A percentile compares a stretch with the other conserved stretches of the same genome.
phyloP scores from a whole-genome alignment of 2,329 filamentous ascomycete genomes.

The Fusarium agapanthi region DNA sequence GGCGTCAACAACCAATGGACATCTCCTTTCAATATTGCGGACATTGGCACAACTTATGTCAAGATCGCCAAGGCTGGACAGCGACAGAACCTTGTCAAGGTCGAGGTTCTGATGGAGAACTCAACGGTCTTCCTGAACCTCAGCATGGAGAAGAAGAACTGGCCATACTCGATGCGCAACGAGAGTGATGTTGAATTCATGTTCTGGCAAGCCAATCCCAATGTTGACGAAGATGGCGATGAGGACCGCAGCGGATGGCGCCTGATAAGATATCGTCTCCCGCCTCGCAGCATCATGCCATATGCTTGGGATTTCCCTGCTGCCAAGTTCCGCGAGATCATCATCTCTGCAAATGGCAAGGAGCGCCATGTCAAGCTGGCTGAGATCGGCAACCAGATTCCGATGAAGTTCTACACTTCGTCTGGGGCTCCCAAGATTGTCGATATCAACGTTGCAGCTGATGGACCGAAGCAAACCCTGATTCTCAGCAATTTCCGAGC shows the following conservation, averaged over 20 bases:
- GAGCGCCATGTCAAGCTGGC: constrained; percentile 93
- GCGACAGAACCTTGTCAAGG: constrained; percentile 84
- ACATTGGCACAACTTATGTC: constrained; percentile 89
- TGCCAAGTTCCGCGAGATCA: constrained; percentile 93
- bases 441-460: constrained; percentile 94
- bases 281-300: constrained; percentile 96
- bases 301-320: constrained; percentile 99
- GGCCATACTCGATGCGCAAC: constrained; percentile 98
- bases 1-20: constrained; percentile 98
- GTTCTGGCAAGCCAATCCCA: constrained; percentile 95
- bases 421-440: constrained; percentile 84
- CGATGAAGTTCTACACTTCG: constrained; percentile 83
- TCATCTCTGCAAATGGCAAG: constrained; percentile 63
- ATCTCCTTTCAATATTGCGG: constrained; percentile 96
- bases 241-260: constrained; percentile 90
- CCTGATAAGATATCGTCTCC: constrained; percentile 89
- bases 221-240: constrained; percentile 86
- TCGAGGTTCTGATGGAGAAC: constrained; percentile 91
- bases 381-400: constrained; percentile 95
- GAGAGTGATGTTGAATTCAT: constrained; percentile 97
- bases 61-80: constrained; percentile 93
- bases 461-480: constrained; percentile 93
- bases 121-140: constrained; percentile 94
- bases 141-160: constrained; percentile 90
- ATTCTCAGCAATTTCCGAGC: constrained; percentile 93